Conservation (phyloP, 768 basidiomycete species). For the Amanita phalloides region DNA sequence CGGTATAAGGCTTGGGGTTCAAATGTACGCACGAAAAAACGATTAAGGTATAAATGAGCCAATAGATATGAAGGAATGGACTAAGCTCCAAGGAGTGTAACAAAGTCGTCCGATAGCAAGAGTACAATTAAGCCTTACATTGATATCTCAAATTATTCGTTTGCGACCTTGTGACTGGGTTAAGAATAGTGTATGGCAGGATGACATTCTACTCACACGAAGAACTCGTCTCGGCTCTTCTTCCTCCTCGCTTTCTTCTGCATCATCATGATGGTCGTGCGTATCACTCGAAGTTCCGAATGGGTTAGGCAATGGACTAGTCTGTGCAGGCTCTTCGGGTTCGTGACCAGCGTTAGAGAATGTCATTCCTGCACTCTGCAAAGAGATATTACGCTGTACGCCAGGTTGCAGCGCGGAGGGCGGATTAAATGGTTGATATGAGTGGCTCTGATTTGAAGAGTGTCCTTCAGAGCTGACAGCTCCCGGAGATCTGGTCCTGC, state of each 20-base stretch:
- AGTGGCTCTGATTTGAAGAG: not conserved
- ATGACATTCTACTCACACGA: not conserved
- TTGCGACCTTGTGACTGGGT: constrained; percentile 1
- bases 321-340: not conserved
- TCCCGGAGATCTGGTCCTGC: constrained; percentile 7
- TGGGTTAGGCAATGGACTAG: constrained; percentile 8
- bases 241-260: constrained; percentile 2
- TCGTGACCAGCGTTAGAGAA: constrained; percentile 1
- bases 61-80: constrained; percentile 4
- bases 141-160: not conserved
- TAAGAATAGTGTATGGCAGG: not conserved
- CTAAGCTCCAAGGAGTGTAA: not conserved
- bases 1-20: not conserved
- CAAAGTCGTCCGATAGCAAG: not conserved
- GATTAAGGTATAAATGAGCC: constrained; percentile 1
- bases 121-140: not conserved
- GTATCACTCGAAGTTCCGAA: constrained; percentile 1
- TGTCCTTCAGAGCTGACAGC: constrained; percentile 4
- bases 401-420: not conserved
- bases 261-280: constrained; percentile 2
- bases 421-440: not conserved
- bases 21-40: not conserved
- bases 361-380: not conserved
- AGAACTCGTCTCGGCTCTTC: constrained; percentile 4
- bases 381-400: not conserved